A percentile compares a stretch with the other conserved stretches of the same genome.
phyloP scores from a whole-genome alignment of 2,329 filamentous ascomycete genomes.

The Sporothrix globosa region DNA sequence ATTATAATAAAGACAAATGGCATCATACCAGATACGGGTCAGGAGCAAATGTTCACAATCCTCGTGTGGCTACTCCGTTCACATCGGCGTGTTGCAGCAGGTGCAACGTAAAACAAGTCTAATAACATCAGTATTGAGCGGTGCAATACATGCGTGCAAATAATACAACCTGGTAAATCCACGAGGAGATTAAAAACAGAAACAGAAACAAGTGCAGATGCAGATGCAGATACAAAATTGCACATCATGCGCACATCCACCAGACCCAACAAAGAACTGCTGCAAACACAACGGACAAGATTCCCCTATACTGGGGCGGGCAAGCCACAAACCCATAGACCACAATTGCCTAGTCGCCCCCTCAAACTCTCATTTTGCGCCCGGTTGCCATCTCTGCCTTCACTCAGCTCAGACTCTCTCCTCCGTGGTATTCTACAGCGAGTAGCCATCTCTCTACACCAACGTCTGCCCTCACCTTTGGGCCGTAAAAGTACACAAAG shows the following conservation, averaged over 20 bases:
- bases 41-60: too few species aligned
- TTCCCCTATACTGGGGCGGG: constrained; percentile 6
- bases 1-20: neutral
- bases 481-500: constrained; percentile 20
- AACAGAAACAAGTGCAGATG: neutral
- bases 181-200: constrained; percentile 8
- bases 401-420: neutral
- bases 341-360: neutral
- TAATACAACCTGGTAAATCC: constrained; percentile 13
- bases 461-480: neutral
- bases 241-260: neutral
- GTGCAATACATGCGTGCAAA: neutral
- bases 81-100: too few species aligned
- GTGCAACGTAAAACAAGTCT: constrained; percentile 1
- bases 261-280: neutral
- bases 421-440: neutral
- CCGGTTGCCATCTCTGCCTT: neutral
- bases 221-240: neutral
- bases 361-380: neutral
- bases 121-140: neutral
- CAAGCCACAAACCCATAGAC: neutral
- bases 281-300: neutral
- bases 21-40: neutral
- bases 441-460: neutral
- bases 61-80: too few species aligned